phyloP scores from a whole-genome alignment of 2,329 filamentous ascomycete genomes.

The Cladosporium sp. region DNA sequence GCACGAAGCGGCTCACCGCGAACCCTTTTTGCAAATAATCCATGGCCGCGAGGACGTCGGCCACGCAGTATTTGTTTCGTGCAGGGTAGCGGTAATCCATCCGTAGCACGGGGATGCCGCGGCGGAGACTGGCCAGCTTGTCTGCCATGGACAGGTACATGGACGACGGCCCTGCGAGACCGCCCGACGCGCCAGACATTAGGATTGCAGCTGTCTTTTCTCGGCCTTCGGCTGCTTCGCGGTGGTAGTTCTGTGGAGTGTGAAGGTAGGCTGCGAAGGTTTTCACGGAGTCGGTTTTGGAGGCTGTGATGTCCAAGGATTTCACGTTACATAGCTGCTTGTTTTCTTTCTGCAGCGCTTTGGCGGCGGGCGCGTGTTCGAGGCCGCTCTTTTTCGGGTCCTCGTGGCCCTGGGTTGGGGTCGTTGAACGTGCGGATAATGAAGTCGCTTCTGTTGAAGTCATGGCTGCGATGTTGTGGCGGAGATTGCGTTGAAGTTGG shows the following conservation, averaged over 20 bases:
- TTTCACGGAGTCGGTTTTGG: neutral
- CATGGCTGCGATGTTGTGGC: neutral
- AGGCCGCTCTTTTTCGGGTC: neutral
- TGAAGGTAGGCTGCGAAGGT: constrained; percentile 1
- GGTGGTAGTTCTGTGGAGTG: neutral
- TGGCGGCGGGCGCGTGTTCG: neutral
- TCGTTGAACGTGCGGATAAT: neutral
- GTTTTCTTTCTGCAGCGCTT: neutral
- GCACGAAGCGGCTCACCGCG: constrained; percentile 33
- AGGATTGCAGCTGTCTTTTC: constrained; percentile 38
- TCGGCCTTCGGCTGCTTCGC: neutral
- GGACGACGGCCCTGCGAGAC: constrained; percentile 38
- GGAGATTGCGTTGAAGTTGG: neutral
- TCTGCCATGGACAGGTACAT: constrained; percentile 40
- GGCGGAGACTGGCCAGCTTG: constrained; percentile 37
- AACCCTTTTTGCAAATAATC: constrained; percentile 32
- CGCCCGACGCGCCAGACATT: constrained; percentile 37
- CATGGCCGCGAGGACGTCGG: constrained; percentile 37
- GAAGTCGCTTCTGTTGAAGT: neutral
- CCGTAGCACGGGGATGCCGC: constrained; percentile 37
- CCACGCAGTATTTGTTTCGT: constrained; percentile 32
- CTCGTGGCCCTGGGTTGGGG: neutral
- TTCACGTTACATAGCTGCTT: constrained; percentile 5
- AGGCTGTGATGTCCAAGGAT: neutral
- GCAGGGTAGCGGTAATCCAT: constrained; percentile 41